Conservation (phyloP, 2,329 filamentous ascomycete species). For the Nemania sp. region DNA sequence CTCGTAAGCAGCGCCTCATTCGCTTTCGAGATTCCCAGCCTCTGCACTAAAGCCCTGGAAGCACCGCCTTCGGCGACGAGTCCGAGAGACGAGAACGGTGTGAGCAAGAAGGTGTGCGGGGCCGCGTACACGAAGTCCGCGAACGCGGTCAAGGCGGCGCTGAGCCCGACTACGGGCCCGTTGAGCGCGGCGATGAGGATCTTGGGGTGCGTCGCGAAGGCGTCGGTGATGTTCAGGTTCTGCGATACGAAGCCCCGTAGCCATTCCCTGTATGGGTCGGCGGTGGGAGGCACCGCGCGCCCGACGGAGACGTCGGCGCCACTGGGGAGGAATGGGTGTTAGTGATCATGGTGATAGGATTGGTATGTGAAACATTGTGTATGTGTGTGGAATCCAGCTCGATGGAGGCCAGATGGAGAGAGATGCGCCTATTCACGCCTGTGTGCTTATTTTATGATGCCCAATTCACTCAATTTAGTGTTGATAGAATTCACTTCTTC, state of each 20-base stretch:
- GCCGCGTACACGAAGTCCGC: slow-evolving; percentile 92
- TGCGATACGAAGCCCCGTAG: slow-evolving; percentile 75
- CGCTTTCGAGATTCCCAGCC: slow-evolving; percentile 78
- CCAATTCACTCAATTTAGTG: too few species aligned
- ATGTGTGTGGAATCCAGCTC: background rate
- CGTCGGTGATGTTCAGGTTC: slow-evolving; percentile 87
- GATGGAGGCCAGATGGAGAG: too few species aligned
- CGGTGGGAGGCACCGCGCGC: background rate
- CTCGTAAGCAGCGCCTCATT: slow-evolving; percentile 95
- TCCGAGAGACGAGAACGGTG: slow-evolving; percentile 87
- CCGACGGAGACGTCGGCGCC: slow-evolving; percentile 29
- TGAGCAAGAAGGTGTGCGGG: slow-evolving; percentile 81
- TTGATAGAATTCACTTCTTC: too few species aligned
- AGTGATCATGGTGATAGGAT: background rate
- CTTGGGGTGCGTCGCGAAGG: slow-evolving; percentile 93
- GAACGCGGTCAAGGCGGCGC: slow-evolving; percentile 78
- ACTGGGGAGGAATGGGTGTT: slow-evolving; percentile 8
- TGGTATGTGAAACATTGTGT: background rate
- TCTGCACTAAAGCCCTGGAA: slow-evolving; percentile 74
- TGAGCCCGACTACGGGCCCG: slow-evolving; percentile 86
- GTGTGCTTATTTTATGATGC: too few species aligned
- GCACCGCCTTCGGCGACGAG: slow-evolving; percentile 88
- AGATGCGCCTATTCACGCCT: too few species aligned
- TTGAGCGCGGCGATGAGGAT: slow-evolving; percentile 90
- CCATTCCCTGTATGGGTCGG: slow-evolving; percentile 54